These are phyloP conservation scores for Phyllosticta citribraziliensis DNA, from an alignment of 2,329 filamentous ascomycete species.

Conservation along the genomic window DNA sequence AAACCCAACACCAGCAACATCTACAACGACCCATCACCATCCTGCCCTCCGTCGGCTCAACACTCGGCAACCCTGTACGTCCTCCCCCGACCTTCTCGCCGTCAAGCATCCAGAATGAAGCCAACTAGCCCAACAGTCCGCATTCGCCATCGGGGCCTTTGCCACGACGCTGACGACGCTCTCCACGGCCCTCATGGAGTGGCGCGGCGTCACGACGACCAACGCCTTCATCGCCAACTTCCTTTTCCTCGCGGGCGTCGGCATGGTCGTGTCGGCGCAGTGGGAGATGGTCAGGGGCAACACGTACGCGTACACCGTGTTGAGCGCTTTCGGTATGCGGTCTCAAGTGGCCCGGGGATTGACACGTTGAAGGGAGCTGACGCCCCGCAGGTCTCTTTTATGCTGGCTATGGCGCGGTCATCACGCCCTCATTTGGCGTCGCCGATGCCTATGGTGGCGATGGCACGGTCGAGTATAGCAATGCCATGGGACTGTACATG, in stretches of 20 bases:
- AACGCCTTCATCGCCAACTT: slow-evolving; percentile 48
- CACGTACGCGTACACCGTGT: slow-evolving; percentile 44
- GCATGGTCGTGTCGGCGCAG: slow-evolving; percentile 45
- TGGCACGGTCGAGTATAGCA: slow-evolving; percentile 35
- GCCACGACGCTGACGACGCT: slow-evolving; percentile 46
- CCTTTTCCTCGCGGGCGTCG: slow-evolving; percentile 43
- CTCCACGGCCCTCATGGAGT: slow-evolving; percentile 47
- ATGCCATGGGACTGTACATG: slow-evolving; percentile 42
- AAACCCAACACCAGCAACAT: no score
- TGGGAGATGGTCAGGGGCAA: slow-evolving; percentile 47
- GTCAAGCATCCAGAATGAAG: no score
- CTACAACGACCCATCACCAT: slow-evolving; percentile 20
- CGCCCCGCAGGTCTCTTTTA: slow-evolving; percentile 36
- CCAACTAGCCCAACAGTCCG: slow-evolving; percentile 21
- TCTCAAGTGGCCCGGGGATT: no score
- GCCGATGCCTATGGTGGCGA: slow-evolving; percentile 33
- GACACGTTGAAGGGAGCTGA: background rate
- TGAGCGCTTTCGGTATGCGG: slow-evolving; percentile 48
- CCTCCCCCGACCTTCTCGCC: no score
- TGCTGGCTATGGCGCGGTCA: slow-evolving; percentile 38
- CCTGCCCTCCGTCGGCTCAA: slow-evolving; percentile 21
- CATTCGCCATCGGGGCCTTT: slow-evolving; percentile 43
- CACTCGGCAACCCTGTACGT: slow-evolving; percentile 2
- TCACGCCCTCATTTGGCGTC: slow-evolving; percentile 40
- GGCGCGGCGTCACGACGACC: slow-evolving; percentile 39